Conservation (phyloP, 2,329 filamentous ascomycete species). For the Sporothrix luriei region DNA sequence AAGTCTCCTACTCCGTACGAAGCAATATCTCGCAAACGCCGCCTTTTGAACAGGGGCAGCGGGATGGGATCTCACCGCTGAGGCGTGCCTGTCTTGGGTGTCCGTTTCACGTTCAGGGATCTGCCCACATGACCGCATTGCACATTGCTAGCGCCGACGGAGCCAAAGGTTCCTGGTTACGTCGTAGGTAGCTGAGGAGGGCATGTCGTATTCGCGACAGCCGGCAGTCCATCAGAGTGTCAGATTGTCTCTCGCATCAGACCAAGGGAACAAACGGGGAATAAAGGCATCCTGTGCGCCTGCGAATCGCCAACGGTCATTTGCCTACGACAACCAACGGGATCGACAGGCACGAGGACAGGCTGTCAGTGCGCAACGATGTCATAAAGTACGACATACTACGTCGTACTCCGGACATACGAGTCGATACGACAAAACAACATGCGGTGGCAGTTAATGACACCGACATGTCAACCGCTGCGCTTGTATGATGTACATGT, state of each 20-base stretch:
- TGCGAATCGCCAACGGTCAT: not conserved
- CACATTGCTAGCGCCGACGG: conserved; percentile 32
- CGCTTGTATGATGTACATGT: too few relatives aligned
- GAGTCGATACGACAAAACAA: not conserved
- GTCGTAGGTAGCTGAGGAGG: too few relatives aligned
- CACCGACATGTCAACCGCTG: not conserved
- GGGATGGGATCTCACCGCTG: conserved; percentile 18
- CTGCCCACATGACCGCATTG: conserved; percentile 30
- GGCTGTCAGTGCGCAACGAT: not conserved
- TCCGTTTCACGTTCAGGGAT: not conserved
- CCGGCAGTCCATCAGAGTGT: conserved; percentile 11
- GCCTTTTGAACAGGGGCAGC: not conserved
- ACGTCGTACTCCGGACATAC: not conserved
- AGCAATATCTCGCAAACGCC: too few relatives aligned
- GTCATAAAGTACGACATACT: not conserved
- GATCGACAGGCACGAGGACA: conserved; percentile 20
- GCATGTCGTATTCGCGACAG: conserved; percentile 4
- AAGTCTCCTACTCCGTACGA: not conserved
- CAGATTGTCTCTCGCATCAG: not conserved
- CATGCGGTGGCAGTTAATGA: not conserved
- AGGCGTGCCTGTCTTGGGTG: not conserved
- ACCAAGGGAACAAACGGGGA: not conserved
- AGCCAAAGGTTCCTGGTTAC: too few relatives aligned
- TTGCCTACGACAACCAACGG: not conserved
- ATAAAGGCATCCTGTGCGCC: not conserved